Conservation (phyloP, 2,329 filamentous ascomycete species). For the Fusarium acutatum region DNA sequence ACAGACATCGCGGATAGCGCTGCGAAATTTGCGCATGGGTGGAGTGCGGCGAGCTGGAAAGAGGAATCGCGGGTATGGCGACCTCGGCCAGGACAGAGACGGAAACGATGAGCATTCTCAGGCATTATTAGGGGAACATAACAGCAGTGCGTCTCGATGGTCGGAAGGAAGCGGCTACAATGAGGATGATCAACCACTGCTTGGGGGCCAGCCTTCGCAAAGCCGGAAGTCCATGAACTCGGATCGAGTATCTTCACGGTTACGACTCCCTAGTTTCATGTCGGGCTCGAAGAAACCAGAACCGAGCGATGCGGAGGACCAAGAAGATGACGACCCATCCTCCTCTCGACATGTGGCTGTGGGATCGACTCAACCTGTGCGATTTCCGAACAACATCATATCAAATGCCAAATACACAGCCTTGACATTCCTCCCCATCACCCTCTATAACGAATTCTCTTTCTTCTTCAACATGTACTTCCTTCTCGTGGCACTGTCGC, state of each 20-base stretch:
- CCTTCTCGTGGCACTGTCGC: slow-evolving; percentile 90
- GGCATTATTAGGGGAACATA: slow-evolving; percentile 71
- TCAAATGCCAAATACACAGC: slow-evolving; percentile 99
- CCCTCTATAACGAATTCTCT: slow-evolving; percentile 97
- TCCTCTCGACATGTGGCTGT: slow-evolving; percentile 80
- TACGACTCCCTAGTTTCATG: slow-evolving; percentile 76
- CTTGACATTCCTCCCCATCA: slow-evolving; percentile 91
- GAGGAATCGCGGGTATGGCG: slow-evolving; percentile 65
- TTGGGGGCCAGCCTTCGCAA: slow-evolving; percentile 55
- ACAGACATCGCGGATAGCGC: slow-evolving; percentile 69
- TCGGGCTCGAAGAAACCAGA: slow-evolving; percentile 51
- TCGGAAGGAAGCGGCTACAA: slow-evolving; percentile 69
- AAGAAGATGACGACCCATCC: slow-evolving; percentile 69
- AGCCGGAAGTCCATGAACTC: slow-evolving; percentile 42
- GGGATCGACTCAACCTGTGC: slow-evolving; percentile 74
- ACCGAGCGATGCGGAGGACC: slow-evolving; percentile 56
- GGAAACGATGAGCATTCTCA: slow-evolving; percentile 72
- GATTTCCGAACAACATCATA: slow-evolving; percentile 89
- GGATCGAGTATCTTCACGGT: slow-evolving; percentile 53
- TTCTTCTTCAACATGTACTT: slow-evolving; percentile 99
- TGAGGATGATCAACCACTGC: slow-evolving; percentile 76
- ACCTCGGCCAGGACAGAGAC: slow-evolving; percentile 65
- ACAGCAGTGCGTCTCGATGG: slow-evolving; percentile 62
- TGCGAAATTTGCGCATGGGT: slow-evolving; percentile 75
- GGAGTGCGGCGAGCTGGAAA: slow-evolving; percentile 66